These are phyloP conservation scores for Fusarium sp. DNA, from an alignment of 2,329 filamentous ascomycete species.

Conservation along the genomic window DNA sequence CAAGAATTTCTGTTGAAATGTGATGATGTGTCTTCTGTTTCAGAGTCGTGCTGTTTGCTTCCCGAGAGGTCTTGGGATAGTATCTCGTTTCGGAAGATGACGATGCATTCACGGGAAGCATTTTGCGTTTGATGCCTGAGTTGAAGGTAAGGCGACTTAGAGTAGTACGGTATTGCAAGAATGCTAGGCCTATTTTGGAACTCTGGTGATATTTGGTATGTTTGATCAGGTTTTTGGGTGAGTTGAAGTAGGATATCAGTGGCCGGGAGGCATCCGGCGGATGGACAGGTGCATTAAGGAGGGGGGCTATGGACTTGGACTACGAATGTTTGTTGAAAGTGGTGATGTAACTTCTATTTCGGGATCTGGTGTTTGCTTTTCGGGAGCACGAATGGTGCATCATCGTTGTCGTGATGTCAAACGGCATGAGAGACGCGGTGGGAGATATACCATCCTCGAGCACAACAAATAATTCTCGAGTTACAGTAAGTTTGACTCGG, in stretches of 20 bases:
- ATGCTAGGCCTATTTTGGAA: too few relatives aligned
- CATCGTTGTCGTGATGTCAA: neutral
- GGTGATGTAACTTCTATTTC: rapidly evolving
- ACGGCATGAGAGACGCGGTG: neutral
- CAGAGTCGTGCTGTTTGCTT: neutral
- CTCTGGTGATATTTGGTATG: neutral
- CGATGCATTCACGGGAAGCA: neutral
- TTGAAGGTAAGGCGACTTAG: rapidly evolving
- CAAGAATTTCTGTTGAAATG: too few relatives aligned
- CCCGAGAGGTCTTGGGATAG: neutral
- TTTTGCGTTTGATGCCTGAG: too few relatives aligned
- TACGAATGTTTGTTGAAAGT: neutral
- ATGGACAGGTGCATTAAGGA: neutral
- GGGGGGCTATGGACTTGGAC: neutral
- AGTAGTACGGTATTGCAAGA: rapidly evolving
- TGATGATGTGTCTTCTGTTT: neutral
- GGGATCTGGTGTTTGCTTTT: neutral
- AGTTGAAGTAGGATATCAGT: neutral
- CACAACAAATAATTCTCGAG: neutral
- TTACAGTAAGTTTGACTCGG: neutral
- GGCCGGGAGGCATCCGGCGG: neutral
- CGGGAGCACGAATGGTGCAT: neutral
- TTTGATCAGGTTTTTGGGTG: neutral
- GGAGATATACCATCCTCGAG: neutral
- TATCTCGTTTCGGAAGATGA: neutral